Percentiles rank a stretch among this genome's conserved stretches.
Evolutionary conservation across 1,284 basidiomycete genomes (phyloP).

Genomic region (Leccinum fallax): DNA sequence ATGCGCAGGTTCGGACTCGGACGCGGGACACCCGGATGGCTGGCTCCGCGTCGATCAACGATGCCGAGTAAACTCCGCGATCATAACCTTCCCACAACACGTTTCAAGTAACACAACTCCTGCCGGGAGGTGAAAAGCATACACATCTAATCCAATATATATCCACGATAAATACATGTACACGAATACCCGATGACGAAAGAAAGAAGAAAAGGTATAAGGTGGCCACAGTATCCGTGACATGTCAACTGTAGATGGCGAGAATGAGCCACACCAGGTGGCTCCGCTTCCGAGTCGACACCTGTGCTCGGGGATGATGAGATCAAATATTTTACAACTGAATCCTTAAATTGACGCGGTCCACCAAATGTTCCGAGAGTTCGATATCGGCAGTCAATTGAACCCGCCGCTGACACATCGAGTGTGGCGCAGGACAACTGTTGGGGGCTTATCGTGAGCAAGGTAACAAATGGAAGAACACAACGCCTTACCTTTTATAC

Average conservation of each 20-base stretch:
- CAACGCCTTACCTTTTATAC: constrained; percentile 1
- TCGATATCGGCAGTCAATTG: constrained; percentile 5
- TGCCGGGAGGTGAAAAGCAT: neutral
- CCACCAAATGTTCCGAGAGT: constrained; percentile 3
- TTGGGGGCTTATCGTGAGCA: neutral
- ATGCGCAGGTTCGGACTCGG: neutral
- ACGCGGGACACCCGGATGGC: neutral
- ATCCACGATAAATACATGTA: neutral
- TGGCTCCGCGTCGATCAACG: neutral
- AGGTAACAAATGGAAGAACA: neutral
- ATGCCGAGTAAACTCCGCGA: constrained; percentile 21
- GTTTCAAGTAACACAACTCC: neutral
- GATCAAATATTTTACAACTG: constrained; percentile 9
- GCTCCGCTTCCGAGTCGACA: neutral
- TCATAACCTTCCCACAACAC: neutral
- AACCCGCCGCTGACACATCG: constrained; percentile 1
- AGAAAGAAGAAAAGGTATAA: neutral
- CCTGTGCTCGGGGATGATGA: neutral
- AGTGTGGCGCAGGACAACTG: neutral
- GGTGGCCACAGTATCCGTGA: neutral
- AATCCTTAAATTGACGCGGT: neutral
- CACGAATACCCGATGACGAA: neutral
- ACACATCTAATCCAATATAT: neutral
- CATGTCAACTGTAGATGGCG: neutral
- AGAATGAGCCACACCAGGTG: neutral